Evolutionary conservation across 306 rosid species (phyloP), one percentile per base, ranked within the genome.

Genomic region (Trifolium dubium): DNA sequence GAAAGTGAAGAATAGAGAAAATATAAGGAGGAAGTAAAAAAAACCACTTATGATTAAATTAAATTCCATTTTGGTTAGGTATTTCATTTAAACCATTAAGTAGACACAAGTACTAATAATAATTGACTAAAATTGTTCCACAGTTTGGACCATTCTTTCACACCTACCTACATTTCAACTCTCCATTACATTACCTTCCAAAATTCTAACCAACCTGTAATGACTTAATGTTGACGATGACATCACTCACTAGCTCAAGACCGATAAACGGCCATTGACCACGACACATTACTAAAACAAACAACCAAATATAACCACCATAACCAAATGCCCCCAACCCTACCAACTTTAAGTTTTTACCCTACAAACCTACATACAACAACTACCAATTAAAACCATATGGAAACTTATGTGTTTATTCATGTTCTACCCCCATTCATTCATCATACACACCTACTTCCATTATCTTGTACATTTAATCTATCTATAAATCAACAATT

Each of bases 271-370:
- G 54, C 58, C 74, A 70, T 75, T 72, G 76, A 81, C 71, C 78
- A 72, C 19, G 73, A 78, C 73, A 73, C 53, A 55, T 54, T 55
- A 72, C 49, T 37, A 71, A 7, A 56, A 39, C 71, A 65, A 23
- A 12, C 53, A 14, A 56, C 47, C 64, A 70, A 67, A 55, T 64
- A 15, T 28, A 71, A 76, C 81, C 41, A 76, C 85, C 85, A 76
- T 76, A 65, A 71, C 66, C 37, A 69, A 69, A 64, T 76, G 59
- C 34, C 62, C 67, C 72, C 74, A 56, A 29, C 54, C 72, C 77
- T 54, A 35, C 51, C 68, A 70, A 43, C 70, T 68, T 69, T 8
- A 34, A 34, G 10, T 17, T 51, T 44, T 32, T 54, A 44, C 80
- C 69, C 56, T 23, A 43, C 73, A 62, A 64, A 53, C 17, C 80